These are phyloP conservation scores for Pseudoturritis turrita DNA, from an alignment of 345 rosid species.

Conservation along the genomic window DNA sequence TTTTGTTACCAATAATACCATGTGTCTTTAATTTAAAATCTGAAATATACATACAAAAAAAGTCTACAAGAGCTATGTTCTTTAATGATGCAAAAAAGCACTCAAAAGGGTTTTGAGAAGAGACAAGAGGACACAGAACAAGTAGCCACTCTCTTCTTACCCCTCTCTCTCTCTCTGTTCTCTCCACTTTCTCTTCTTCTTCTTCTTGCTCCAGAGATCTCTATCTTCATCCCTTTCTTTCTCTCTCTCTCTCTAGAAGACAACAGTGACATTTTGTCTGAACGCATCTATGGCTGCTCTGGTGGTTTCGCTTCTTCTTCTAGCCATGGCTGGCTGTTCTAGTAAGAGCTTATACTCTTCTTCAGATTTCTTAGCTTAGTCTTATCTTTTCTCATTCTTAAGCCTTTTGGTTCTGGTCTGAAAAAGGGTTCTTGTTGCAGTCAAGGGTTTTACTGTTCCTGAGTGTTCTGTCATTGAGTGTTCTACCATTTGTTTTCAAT, in stretches of 20 bases:
- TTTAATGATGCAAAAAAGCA: conserved; percentile 27
- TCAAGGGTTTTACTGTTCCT: conserved; percentile 22
- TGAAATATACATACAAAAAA: conserved; percentile 14
- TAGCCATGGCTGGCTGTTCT: conserved; percentile 48
- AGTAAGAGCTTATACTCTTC: conserved; percentile 34
- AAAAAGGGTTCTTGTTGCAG: background rate
- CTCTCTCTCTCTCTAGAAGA: background rate
- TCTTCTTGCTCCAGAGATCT: conserved; percentile 18
- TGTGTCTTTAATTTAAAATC: conserved; percentile 3
- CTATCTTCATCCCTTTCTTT: background rate
- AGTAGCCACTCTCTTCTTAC: conserved; percentile 29
- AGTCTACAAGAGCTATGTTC: conserved; percentile 26
- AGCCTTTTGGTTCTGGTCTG: background rate
- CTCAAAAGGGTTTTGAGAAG: conserved; percentile 26
- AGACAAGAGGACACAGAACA: conserved; percentile 31
- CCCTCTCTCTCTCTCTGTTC: background rate
- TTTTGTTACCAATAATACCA: background rate
- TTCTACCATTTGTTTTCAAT: no score
- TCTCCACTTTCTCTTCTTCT: background rate
- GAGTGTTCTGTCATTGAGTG: conserved; percentile 1
- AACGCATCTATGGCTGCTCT: conserved; percentile 41
- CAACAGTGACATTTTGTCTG: conserved; percentile 15
- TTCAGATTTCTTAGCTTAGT: conserved; percentile 2
- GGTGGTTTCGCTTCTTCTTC: conserved; percentile 38
- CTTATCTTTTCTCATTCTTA: background rate